Evolutionary conservation across 306 rosid genomes (phyloP), one percentile per base, ranked within the genome.

Genomic region (Cucumis hystrix): DNA sequence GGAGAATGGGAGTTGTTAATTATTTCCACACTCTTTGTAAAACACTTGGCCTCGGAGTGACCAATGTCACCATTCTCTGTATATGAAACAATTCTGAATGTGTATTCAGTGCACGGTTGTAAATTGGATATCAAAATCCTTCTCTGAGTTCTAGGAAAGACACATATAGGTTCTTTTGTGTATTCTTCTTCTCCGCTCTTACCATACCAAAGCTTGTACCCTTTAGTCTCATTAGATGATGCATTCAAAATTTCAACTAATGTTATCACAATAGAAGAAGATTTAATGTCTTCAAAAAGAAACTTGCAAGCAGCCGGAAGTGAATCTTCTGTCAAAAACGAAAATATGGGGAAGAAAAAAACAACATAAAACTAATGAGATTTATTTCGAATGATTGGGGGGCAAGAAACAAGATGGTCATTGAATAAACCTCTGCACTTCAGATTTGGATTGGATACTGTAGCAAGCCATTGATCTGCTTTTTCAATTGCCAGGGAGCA

Each of bases 251-350:
- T 87, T 79, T 89, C 96, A 65, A 96, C 75, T 83, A 96, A 84
- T 77, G 93, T 86, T 58, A 96, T 92, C 80, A 89, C 91, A 76
- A 96, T 91, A 3, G 98, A 89, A 62, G 94, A 87, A 67, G 91
- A 83, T 64, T 91, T 79, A 60, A 91, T 86, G 85, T 86, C 97
- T 86, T 92, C 98, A 82, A 92, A 96, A 80, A 96, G 81, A 87
- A 91, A 91, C 88, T 92, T 96, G 97, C 99, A 96, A 64, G 99
- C 99, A 72, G 99, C 92, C 54, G 99, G 99, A 81, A 96, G 96
- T 6, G 98, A 96, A 80, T 88, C 99, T 83, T 92, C 99, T 96
- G 97, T 72, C 64, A 65, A 62, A 76, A 58, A 25, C 8, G 21
- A 66, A 64, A 69, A 55, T 73, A 41, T 78, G 79, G 61, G 79